Evolutionary conservation across 208 protist genomes (phyloP), one percentile per base, ranked within the genome.

Genomic region (Leishmania martiniquensis): DNA sequence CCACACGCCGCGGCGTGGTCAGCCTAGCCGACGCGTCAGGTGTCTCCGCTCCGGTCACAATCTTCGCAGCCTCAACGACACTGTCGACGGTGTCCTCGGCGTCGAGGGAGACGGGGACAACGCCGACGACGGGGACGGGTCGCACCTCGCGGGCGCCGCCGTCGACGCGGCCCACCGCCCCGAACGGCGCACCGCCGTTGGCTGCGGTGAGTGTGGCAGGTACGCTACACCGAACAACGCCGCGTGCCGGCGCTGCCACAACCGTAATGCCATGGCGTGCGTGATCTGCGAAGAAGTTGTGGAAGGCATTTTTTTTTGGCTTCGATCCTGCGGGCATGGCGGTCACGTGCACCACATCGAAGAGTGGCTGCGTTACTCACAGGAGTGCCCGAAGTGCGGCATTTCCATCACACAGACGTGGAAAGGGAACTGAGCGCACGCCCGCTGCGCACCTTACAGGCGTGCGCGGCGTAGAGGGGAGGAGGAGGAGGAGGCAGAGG

Each of bases 271-370:
- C 4, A 95, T 94, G 89, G 85, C 72, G 17, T 97, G 93, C 76
- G 91, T 94, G 29, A 91, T 97, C 22, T 97, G 93, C 44, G 88
- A 95, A 74, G 87, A 91, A 72, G 82, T 93, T 39, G 93, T 97
- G 67, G 91, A 96, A 60, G 93, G 93, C 3, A 78, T 96, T n/a
- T 97, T 89, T 72, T 83, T 91, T 45, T 95, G 91, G 89, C 85
- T 95, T 72, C 88, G 89, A 37, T 87, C 82, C n/a, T 97, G 93
- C 70, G 90, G 93, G 0, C 93, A 97, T 73, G 93, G 93, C 54
- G 93, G 93, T 1, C 93, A 97, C 66, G 84, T 90, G 22, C 84
- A 97, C 65, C 93, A 97, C 77, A 88, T 95, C 17, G 76, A 93
- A 66, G 87, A 93, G 80, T 97, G 93, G 92, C 77, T 96, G 66